A percentile compares a stretch with the other conserved stretches of the same genome.
Conservation (phyloP, 2,329 filamentous ascomycete genomes). For the Cladosporium oxysporum region DNA sequence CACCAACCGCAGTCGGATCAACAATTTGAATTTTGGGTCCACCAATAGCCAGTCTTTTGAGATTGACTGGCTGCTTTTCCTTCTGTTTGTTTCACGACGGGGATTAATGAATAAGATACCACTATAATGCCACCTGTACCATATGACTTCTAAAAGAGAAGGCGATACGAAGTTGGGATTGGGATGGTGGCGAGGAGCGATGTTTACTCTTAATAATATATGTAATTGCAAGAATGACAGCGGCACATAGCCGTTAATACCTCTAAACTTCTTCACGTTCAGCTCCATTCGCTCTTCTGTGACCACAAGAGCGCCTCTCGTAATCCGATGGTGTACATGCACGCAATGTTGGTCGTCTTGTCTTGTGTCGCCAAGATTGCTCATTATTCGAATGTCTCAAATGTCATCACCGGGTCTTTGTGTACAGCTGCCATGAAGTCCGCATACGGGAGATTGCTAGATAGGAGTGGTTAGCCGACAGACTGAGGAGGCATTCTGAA, state of each 20-base stretch:
- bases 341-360: not conserved
- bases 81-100: not conserved
- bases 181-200: not conserved
- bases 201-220: not conserved
- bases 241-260: conserved; percentile 5
- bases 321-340: not conserved
- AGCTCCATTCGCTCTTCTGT: not conserved
- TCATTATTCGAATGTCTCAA: not conserved
- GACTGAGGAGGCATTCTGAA: not conserved
- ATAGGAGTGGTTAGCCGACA: not conserved
- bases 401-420: not conserved
- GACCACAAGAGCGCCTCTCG: not conserved
- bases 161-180: not conserved
- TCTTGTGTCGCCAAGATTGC: not conserved
- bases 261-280: not conserved
- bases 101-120: conserved; percentile 16
- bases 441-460: not conserved
- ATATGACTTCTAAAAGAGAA: not conserved
- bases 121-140: conserved; percentile 18
- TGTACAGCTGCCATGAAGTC: not conserved
- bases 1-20: conserved; percentile 32
- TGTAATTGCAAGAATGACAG: not conserved
- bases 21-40: conserved; percentile 29
- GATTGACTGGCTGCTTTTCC: not conserved
- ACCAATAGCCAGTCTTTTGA: not conserved